These are phyloP conservation scores for Agapanthus africanus DNA, from an alignment of 106 monocot genomes.

Conservation along the genomic window DNA sequence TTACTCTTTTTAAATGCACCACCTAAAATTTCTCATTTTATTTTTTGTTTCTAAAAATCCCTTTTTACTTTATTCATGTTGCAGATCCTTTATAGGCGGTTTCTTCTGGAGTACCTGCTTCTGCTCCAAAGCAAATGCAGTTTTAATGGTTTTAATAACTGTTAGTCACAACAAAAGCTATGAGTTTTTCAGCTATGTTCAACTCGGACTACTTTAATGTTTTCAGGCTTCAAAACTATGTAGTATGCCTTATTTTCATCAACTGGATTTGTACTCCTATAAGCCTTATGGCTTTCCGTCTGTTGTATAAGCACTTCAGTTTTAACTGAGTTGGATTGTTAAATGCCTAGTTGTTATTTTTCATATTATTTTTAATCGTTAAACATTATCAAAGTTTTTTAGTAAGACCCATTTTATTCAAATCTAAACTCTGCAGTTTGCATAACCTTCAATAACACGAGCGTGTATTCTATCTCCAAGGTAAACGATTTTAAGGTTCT, in stretches of 20 bases:
- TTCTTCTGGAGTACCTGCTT: conserved; percentile 1
- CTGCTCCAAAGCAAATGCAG: conserved; percentile 8
- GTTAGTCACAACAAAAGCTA: conserved; percentile 10
- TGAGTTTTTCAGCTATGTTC: conserved; percentile 11
- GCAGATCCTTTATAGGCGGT: conserved; percentile 12
- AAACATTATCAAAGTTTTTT: too few species aligned
- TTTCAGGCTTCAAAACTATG: conserved; percentile 7
- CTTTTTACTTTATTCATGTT: conserved; percentile 13
- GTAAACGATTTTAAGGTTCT: too few species aligned
- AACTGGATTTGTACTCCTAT: background rate
- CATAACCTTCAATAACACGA: too few species aligned
- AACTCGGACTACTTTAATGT: conserved; percentile 6
- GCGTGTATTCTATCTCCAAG: too few species aligned
- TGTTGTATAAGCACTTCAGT: conserved; percentile 12
- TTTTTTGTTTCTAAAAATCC: conserved; percentile 8
- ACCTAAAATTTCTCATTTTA: background rate
- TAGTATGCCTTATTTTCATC: conserved; percentile 10
- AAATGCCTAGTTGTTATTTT: background rate
- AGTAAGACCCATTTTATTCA: too few species aligned
- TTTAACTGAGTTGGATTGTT: conserved; percentile 1
- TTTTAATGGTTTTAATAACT: conserved; percentile 10
- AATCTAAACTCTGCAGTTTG: too few species aligned
- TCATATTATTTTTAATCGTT: too few species aligned
- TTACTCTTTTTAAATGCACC: background rate
- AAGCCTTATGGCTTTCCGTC: background rate